phyloP scores from a whole-genome alignment of 352 stramenopile genomes.

The Blastocystis sp. region DNA sequence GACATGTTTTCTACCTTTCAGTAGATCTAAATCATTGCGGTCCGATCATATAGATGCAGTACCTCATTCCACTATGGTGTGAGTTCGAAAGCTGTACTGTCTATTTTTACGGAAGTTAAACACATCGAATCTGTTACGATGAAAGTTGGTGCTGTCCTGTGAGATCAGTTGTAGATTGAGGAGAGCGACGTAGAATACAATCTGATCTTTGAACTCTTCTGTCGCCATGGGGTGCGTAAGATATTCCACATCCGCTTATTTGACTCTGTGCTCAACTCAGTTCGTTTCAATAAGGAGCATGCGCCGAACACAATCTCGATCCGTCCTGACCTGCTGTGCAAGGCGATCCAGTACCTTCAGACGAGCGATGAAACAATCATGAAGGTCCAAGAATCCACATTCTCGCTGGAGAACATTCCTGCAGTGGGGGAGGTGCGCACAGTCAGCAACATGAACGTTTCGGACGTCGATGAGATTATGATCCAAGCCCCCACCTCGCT shows the following conservation, averaged over 20 bases:
- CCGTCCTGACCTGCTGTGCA: neutral
- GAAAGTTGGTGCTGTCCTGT: neutral
- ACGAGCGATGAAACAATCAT: slow-evolving; percentile 5
- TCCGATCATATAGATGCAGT: neutral
- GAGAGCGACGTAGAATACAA: slow-evolving; percentile 22
- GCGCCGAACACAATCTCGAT: neutral
- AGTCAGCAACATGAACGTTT: slow-evolving; percentile 7
- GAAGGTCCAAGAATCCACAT: neutral
- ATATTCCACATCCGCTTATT: slow-evolving; percentile 3
- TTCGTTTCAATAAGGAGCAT: neutral
- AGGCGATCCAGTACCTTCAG: slow-evolving; percentile 42
- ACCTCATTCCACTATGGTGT: neutral
- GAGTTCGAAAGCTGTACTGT: slow-evolving; percentile 6
- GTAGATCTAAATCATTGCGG: neutral
- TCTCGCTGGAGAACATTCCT: slow-evolving; percentile 23
- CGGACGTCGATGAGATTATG: slow-evolving; percentile 7
- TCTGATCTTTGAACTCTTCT: slow-evolving; percentile 16
- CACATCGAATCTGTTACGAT: slow-evolving; percentile 4
- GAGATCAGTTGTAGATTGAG: neutral
- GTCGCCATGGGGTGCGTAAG: neutral
- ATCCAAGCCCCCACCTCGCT: slow-evolving; percentile 25
- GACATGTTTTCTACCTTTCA: neutral
- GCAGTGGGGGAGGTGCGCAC: neutral
- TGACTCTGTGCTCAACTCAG: neutral
- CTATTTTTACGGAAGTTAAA: slow-evolving; percentile 45